Base-by-base conservation (phyloP, 148 eudicot species). In the Mesembryanthemum crystallinum region DNA sequence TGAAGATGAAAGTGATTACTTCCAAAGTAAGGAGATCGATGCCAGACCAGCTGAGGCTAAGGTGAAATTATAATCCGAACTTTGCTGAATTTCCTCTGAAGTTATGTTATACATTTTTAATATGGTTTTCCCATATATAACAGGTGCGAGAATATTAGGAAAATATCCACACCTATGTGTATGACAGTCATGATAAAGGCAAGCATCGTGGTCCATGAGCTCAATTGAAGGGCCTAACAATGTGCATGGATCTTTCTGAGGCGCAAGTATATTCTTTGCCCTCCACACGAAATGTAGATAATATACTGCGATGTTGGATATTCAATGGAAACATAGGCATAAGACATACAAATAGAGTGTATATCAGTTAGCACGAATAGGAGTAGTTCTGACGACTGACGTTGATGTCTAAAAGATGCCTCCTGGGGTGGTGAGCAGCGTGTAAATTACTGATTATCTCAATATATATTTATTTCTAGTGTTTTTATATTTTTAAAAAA, bases 1-100 rank as follows among this genome's bases (percentile, higher is more conserved):
- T 57, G 89, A 82, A 77, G 81, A 73, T 52, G 87, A 81, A 74
- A 74, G 55, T 33, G 77, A 79, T 60, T 45, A 63, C 61, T 71
- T 83, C 27, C 64, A 74, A 83, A n/a, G n/a, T 59, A 75, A 80
- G 39, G 83, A 84, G 27, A 75, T 61, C 20, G 82, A 82, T 70
- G 76, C 79, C 52, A 55, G 30, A 73, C n/a, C 21, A 67, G 45
- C 24, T 43, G 85, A 79, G 11, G 47, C 24, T 42, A 52, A 67
- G 78, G 69, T 60, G 21, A 43, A 45, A 63, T 33, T 20, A 0
- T 32, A 54, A 54, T 29, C n/a, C 52, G 8, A 29, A 54, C 15
- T n/a, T 28, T 39, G 28, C 15, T 10, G 63, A 64, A 51, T n/a
- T n/a, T 20, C 33, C 47, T 43, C 29, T 47, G 18, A 28, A 35